Evolutionary conservation across 2,329 filamentous ascomycete genomes (phyloP), one percentile per base, ranked within the genome.

Genomic region (Diaporthe helianthi): DNA sequence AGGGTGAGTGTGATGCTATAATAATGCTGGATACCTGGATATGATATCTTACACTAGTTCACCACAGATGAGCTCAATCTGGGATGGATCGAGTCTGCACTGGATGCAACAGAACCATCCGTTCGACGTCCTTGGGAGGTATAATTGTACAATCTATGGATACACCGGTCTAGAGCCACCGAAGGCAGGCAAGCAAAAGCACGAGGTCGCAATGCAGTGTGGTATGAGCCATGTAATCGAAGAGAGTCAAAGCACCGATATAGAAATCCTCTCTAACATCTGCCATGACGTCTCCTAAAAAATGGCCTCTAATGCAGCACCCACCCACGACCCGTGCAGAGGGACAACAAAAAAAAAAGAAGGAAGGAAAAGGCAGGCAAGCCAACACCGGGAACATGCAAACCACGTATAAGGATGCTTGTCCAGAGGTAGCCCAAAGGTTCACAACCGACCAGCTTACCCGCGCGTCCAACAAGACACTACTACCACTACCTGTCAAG

Each of bases 401-500:
- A n/a, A 58, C 38, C 38, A 15, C 13, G 46, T 33, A 15, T 15
- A 26, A 29, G 24, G n/a, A 41, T 41, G 38, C 55, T 36, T 44
- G 10, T 49, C 19, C 22, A 5, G 36, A 26, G 19, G 13, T 38
- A 26, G 22, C 24, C 55, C 22, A 19, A 9, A n/a, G 12, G 26
- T 7, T 31, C n/a, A 15, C 33, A 15, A 38, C 41, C 41, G 19
- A 8, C 41, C 46, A 49, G 10, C 46, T 53, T 22, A 41, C 17
- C 51, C 7, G 9, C 41, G 7, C 36, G 36, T 6, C 5, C 44
- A 22, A n/a, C 9, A 46, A 46, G 17, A 19, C 31, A 33, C 5
- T 5, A 38, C 5, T 10, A 33, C 31, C 13, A 46, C 44, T 31
- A 49, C 77, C 90, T 87, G 76, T 92, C 93, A 76, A 96, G 85